Conservation (phyloP, 768 basidiomycete species). For the Kwoniella dejecticola region DNA sequence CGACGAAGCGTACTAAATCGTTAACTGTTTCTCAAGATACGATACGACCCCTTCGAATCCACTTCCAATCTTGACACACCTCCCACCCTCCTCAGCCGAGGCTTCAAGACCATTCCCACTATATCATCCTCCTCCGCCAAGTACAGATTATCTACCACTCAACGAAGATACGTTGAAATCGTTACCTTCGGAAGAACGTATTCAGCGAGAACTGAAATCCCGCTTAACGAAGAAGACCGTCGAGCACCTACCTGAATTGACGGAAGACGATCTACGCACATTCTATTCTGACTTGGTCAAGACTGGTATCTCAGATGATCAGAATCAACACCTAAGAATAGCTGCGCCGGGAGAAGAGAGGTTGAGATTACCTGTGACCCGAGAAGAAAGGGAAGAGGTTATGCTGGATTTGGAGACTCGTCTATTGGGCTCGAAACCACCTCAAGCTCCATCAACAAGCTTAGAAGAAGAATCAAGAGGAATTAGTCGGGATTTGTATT, state of each 20-base stretch:
- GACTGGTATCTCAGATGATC: slow-evolving; percentile 4
- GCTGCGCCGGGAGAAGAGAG: slow-evolving; percentile 2
- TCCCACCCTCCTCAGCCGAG: not conserved
- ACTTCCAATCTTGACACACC: slow-evolving; percentile 7
- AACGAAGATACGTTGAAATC: slow-evolving; percentile 11
- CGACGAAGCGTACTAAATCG: too few species aligned
- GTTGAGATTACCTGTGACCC: slow-evolving; percentile 9
- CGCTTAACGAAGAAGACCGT: slow-evolving; percentile 14
- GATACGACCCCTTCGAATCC: not conserved
- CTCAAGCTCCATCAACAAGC: not conserved
- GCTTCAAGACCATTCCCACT: slow-evolving; percentile 11
- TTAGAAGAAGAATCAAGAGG: too few species aligned
- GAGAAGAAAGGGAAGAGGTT: slow-evolving; percentile 9
- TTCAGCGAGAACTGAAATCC: slow-evolving; percentile 9
- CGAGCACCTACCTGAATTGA: slow-evolving; percentile 16
- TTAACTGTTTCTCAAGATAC: not conserved
- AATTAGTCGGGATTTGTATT: too few species aligned
- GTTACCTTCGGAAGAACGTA: slow-evolving; percentile 6
- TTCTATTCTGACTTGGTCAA: slow-evolving; percentile 28
- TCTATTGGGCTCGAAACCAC: too few species aligned
- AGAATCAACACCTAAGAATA: not conserved
- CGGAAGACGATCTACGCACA: slow-evolving; percentile 20
- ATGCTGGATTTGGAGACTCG: slow-evolving; percentile 12
- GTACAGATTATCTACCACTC: slow-evolving; percentile 8
- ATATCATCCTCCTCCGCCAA: slow-evolving; percentile 7